phyloP scores from a whole-genome alignment of 257 asterid genomes.

The Forsythia suspensa region DNA sequence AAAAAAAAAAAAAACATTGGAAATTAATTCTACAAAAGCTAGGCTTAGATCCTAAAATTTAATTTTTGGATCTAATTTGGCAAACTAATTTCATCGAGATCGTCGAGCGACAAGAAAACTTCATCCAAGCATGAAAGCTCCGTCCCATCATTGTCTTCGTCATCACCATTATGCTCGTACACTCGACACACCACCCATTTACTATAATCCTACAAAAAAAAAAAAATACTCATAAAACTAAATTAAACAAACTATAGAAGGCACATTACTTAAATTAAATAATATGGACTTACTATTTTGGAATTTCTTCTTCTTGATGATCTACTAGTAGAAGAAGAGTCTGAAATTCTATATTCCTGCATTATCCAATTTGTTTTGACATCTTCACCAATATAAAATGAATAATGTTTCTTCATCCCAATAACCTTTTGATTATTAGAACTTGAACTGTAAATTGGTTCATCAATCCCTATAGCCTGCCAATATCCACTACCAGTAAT shows the following conservation, averaged over 20 bases:
- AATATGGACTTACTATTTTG: conserved; percentile 44
- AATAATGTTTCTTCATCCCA: conserved; percentile 65
- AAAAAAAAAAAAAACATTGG: conserved; percentile 5
- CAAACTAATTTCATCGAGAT: conserved; percentile 65
- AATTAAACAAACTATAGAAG: background rate
- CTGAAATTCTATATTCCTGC: conserved; percentile 75
- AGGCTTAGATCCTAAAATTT: conserved; percentile 32
- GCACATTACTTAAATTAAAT: background rate
- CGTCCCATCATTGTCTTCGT: conserved; percentile 33
- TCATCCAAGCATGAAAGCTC: conserved; percentile 64
- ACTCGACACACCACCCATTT: conserved; percentile 95
- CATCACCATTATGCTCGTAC: conserved; percentile 51
- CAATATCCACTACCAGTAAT: conserved; percentile 73
- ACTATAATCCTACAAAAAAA: conserved; percentile 55
- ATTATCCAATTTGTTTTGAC: conserved; percentile 77
- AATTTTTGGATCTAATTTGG: conserved; percentile 46
- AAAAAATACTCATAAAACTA: background rate
- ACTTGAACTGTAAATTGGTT: conserved; percentile 52
- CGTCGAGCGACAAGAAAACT: conserved; percentile 53
- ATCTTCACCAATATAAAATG: conserved; percentile 66
- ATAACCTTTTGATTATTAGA: conserved; percentile 34
- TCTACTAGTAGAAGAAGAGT: conserved; percentile 39
- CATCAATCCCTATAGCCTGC: conserved; percentile 71
- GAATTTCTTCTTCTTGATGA: conserved; percentile 61
- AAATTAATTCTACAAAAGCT: conserved; percentile 22